Percentiles rank a stretch among this genome's conserved stretches.
These are phyloP conservation scores for Tuber brumale DNA, from an alignment of 495 filamentous ascomycete genomes.

Conservation along the genomic window DNA sequence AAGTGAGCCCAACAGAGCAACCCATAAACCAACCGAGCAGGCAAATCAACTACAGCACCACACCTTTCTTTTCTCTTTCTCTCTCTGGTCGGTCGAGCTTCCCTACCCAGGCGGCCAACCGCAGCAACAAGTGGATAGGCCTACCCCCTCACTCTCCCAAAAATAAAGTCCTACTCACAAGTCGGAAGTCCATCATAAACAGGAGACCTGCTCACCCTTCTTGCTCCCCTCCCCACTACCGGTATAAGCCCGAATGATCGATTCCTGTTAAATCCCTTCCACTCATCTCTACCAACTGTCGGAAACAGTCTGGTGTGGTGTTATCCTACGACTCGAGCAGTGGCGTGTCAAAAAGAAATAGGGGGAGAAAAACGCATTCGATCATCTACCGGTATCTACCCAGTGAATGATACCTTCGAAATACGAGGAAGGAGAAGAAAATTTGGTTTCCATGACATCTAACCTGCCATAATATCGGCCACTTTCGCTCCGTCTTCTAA, in stretches of 20 bases:
- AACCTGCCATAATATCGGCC: constrained; percentile 30
- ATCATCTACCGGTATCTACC: constrained; percentile 14
- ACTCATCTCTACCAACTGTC: neutral
- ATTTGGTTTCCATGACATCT: constrained; percentile 28
- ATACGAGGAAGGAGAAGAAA: constrained; percentile 20
- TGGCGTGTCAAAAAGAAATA: constrained; percentile 28
- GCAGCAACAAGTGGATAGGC: neutral
- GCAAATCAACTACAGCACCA: neutral
- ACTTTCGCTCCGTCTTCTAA: constrained; percentile 28
- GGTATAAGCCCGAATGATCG: neutral
- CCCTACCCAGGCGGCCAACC: neutral
- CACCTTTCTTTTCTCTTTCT: neutral
- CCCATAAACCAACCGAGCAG: neutral
- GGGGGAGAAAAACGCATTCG: constrained; percentile 15
- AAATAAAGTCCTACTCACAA: neutral
- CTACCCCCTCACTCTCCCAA: neutral
- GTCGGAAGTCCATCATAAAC: neutral
- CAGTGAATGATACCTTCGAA: constrained; percentile 20
- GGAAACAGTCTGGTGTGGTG: constrained; percentile 15
- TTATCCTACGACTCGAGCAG: constrained; percentile 21
- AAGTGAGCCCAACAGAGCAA: neutral
- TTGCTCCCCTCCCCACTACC: neutral
- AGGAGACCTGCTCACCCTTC: neutral
- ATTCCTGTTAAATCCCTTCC: neutral
- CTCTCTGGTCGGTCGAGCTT: neutral